These are phyloP conservation scores for Penicillium roqueforti DNA, from an alignment of 495 filamentous ascomycete genomes.

Conservation along the genomic window DNA sequence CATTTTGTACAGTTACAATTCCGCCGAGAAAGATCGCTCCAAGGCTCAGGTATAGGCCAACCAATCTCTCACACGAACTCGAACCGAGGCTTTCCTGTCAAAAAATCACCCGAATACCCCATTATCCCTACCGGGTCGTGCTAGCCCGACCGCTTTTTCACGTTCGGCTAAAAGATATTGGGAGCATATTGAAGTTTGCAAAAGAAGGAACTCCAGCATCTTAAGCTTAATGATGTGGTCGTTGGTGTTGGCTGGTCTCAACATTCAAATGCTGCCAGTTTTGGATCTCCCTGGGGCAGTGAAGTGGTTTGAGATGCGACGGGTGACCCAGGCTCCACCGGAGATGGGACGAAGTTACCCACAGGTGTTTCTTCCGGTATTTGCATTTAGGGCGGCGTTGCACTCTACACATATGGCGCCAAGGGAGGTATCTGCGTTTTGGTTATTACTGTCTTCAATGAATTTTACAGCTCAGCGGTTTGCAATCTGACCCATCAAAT, in stretches of 20 bases:
- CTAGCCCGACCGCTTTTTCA: not conserved
- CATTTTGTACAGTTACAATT: conserved; percentile 28
- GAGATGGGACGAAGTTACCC: not conserved
- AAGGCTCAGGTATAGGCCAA: conserved; percentile 29
- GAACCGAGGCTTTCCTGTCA: not conserved
- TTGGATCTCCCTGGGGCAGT: not conserved
- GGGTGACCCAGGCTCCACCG: not conserved
- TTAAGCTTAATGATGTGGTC: not conserved
- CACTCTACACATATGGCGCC: conserved; percentile 13
- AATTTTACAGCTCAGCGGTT: not conserved
- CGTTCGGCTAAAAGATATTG: not conserved
- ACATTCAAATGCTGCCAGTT: not conserved
- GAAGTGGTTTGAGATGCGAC: not conserved
- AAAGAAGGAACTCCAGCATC: not conserved
- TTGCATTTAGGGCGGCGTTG: conserved; percentile 19
- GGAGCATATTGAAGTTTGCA: not conserved
- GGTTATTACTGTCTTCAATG: not conserved
- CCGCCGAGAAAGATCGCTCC: conserved; percentile 34
- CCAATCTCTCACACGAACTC: not conserved
- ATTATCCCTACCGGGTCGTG: not conserved
- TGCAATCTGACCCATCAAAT: not conserved
- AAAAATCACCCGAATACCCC: not conserved
- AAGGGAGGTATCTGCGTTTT: conserved; percentile 11
- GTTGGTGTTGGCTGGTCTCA: not conserved
- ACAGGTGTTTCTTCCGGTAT: conserved; percentile 5